Evolutionary conservation across 106 monocot genomes (phyloP).

Genomic region (Dendrobium huoshanense): DNA sequence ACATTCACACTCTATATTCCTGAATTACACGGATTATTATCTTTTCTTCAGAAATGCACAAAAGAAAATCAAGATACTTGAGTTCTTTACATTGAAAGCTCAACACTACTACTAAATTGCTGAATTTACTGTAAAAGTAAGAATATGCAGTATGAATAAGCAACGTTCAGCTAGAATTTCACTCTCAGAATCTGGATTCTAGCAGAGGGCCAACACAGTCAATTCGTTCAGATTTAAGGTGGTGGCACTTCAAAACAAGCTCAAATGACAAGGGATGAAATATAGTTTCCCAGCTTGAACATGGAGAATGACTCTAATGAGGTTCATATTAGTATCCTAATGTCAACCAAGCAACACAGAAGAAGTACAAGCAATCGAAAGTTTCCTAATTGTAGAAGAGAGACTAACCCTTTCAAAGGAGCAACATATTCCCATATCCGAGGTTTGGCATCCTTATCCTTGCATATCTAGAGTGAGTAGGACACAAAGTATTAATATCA

Average conservation of each 20-base stretch:
- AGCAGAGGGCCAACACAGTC: not conserved
- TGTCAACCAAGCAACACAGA: not conserved
- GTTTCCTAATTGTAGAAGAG: not conserved
- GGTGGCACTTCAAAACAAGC: not conserved
- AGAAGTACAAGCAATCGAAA: not conserved
- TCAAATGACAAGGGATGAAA: not conserved
- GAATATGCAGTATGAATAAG: not conserved
- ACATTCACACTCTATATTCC: not conserved
- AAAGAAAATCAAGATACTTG: no score
- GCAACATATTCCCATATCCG: conserved; percentile 78
- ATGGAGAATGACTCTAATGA: not conserved
- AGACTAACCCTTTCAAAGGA: conserved; percentile 72
- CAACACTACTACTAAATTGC: not conserved
- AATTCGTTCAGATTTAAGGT: not conserved
- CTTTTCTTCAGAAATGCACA: not conserved
- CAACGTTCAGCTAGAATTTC: not conserved
- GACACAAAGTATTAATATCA: not conserved
- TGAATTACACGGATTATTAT: not conserved
- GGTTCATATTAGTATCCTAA: no score
- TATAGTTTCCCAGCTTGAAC: not conserved
- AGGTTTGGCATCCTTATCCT: conserved; percentile 71
- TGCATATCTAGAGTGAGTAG: conserved; percentile 65
- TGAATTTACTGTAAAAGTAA: not conserved
- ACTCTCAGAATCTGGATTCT: not conserved
- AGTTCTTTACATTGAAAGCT: not conserved